These are phyloP conservation scores for Cadophora luteo-olivacea DNA, from an alignment of 2,329 filamentous ascomycete genomes.

Conservation along the genomic window DNA sequence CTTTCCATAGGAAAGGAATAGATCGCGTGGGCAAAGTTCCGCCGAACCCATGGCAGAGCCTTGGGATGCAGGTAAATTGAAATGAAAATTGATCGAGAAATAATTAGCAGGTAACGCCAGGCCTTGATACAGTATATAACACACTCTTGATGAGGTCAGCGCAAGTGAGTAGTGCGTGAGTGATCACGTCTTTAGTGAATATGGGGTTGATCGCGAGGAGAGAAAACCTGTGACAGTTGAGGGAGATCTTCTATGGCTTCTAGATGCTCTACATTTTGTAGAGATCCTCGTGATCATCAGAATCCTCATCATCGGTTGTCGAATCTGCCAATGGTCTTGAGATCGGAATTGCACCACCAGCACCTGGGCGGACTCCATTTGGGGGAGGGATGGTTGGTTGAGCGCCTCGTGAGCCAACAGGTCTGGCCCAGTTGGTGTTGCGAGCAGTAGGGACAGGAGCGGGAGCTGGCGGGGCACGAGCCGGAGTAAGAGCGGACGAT, in stretches of 20 bases:
- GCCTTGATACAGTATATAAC: too few relatives aligned
- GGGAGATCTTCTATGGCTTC: background rate
- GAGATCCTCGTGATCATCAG: background rate
- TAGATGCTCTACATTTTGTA: constrained; percentile 2
- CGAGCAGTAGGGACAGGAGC: background rate
- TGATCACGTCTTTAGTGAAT: too few relatives aligned
- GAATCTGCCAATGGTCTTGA: background rate
- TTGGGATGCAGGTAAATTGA: too few relatives aligned
- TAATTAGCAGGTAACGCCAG: too few relatives aligned
- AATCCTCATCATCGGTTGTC: background rate
- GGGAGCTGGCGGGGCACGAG: background rate
- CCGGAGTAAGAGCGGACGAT: background rate
- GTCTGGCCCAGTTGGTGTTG: constrained; percentile 21
- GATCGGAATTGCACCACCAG: background rate
- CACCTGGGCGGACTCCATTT: background rate
- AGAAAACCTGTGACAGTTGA: too few relatives aligned
- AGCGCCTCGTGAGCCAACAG: constrained; percentile 3
- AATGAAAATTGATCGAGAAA: too few relatives aligned
- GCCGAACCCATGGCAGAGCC: too few relatives aligned
- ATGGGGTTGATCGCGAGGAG: too few relatives aligned
- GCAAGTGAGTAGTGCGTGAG: too few relatives aligned
- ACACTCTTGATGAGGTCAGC: too few relatives aligned
- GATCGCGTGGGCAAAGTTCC: too few relatives aligned
- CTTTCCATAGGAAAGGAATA: too few relatives aligned
- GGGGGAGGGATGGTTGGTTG: background rate